A percentile compares a stretch with the other conserved stretches of the same genome.
Conservation (phyloP, 163 green algal genomes). For the Dunaliella salina region DNA sequence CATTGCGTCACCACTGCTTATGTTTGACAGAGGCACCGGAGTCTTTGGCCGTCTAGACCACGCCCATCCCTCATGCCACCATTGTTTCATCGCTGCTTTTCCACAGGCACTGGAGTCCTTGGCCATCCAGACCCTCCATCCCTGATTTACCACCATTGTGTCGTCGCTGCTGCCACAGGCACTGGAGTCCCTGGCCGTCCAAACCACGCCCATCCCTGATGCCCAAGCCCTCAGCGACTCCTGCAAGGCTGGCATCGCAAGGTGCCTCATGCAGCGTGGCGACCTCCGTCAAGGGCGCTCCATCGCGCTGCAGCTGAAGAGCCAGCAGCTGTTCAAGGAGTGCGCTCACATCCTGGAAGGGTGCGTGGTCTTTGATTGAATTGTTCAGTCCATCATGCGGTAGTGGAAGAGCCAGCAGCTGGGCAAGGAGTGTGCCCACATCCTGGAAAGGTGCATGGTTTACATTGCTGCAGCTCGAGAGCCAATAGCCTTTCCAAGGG, state of each 20-base stretch:
- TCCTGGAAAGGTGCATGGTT: no score
- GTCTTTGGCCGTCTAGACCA: constrained; percentile 14
- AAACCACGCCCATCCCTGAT: not conserved
- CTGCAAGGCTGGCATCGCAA: constrained; percentile 53
- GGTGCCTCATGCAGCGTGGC: constrained; percentile 57
- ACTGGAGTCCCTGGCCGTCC: constrained; percentile 25
- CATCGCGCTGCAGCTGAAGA: constrained; percentile 38
- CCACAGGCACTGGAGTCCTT: constrained; percentile 16
- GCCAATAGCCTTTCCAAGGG: no score
- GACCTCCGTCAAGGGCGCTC: constrained; percentile 54
- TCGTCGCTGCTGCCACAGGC: no score
- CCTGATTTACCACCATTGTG: no score
- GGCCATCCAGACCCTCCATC: no score
- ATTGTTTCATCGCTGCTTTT: no score
- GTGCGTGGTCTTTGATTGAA: constrained; percentile 11
- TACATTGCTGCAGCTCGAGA: no score
- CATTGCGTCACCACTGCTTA: no score
- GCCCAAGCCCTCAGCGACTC: not conserved
- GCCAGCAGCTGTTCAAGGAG: constrained; percentile 58
- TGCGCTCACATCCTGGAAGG: constrained; percentile 62
- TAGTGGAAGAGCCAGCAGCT: not conserved
- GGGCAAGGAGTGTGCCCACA: no score
- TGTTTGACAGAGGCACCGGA: constrained; percentile 26
- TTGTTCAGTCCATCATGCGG: not conserved
- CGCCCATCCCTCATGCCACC: not conserved